Base-by-base conservation (phyloP, 2,329 filamentous ascomycete species). In the Emericellopsis cladophorae region DNA sequence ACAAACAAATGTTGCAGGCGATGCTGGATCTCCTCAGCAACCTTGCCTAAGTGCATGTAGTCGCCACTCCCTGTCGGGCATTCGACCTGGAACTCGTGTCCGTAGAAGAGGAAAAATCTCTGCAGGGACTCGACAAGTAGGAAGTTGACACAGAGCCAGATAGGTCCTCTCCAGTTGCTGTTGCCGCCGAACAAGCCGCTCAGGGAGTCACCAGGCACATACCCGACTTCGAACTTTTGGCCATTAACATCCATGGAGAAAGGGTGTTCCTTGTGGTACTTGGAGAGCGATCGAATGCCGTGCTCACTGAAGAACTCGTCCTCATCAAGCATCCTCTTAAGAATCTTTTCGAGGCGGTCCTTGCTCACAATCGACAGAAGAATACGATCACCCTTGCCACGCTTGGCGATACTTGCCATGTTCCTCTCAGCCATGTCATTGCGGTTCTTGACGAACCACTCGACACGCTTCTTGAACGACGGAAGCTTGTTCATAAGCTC, bases 141-240 rank as follows among this genome's bases (percentile, higher is more conserved):
- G 65, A 95, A 95, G 63, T 96, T 96, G 64, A 95, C 88, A 46
- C 87, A 92, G 38, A 95, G 72, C 90, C 90, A 96, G 51, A 95
- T 90, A 0, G 92, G 90, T 1, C 84, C 90, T 64, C 90, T 79
- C 90, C 90, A 96, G 62, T 96, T 96, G 60, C 88, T 95, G 72
- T 96, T 96, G 49, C 90, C 90, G 40, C 90, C 90, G 54, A 96
- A 96, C 5, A 96, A 74, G 4, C 87, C 86, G 53, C 85, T 95
- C 64, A 96, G 89, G 1, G 90, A 95, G 57, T 96, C 90, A n/a
- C 90, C 92, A 2, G 92, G 81, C 15, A 96, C 79, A 54, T 96
- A 96, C 51, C 79, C 76, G 33, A 96, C 90, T 43, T 79, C 76
- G 66, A 95, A 96, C 24, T 73, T 74, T 57, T 95, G 87, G 0